These are phyloP conservation scores for Gynochthodes officinalis DNA, from an alignment of 257 asterid genomes.

Conservation along the genomic window DNA sequence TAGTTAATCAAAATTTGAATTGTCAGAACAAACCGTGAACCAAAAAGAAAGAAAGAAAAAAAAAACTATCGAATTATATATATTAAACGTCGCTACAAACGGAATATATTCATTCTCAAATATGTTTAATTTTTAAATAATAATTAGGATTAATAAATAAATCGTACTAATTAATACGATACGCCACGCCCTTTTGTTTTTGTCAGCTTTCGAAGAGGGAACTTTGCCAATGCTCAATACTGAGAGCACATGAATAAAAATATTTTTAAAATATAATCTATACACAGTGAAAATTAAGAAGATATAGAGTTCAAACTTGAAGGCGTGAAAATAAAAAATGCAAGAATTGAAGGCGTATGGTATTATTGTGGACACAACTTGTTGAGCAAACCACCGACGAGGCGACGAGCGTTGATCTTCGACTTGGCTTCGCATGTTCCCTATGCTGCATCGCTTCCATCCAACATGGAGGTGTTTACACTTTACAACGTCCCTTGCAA, in stretches of 20 bases:
- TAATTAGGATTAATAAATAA: too few relatives aligned
- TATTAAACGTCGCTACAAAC: neutral
- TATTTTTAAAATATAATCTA: too few relatives aligned
- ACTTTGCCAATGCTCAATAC: neutral
- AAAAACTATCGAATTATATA: neutral
- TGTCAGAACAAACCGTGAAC: too few relatives aligned
- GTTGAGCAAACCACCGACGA: neutral
- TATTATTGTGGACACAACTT: neutral
- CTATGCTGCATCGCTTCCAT: neutral
- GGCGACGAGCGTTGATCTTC: neutral
- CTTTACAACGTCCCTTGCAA: too few relatives aligned
- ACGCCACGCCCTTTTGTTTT: too few relatives aligned
- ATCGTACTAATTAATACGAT: too few relatives aligned
- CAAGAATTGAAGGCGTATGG: too few relatives aligned
- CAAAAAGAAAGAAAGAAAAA: neutral
- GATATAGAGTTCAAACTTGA: neutral
- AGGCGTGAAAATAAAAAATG: neutral
- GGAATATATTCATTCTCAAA: neutral
- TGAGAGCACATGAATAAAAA: too few relatives aligned
- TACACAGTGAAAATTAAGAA: too few relatives aligned
- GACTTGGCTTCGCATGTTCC: neutral
- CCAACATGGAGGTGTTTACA: neutral
- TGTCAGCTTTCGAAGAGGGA: neutral
- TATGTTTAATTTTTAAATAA: too few relatives aligned
- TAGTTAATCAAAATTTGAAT: too few relatives aligned